Percentiles rank a stretch among this genome's conserved stretches.
Evolutionary conservation across 2,329 filamentous ascomycete genomes (phyloP).

Genomic region (Ophiostoma tasmaniense): DNA sequence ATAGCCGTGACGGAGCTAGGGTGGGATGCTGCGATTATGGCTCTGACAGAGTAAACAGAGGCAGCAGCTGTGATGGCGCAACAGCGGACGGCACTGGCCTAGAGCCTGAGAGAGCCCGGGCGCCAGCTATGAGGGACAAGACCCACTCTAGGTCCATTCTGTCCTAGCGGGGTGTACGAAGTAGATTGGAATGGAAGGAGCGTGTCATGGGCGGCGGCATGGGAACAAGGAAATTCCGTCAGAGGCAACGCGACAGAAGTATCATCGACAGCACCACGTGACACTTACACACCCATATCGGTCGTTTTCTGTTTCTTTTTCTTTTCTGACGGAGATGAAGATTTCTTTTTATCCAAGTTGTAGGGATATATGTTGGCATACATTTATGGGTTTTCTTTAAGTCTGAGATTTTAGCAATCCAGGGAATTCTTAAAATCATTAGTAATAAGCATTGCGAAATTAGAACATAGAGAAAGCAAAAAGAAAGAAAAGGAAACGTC

Average conservation of each 20-base stretch:
- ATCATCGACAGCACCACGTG: not conserved
- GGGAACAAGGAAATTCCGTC: slow-evolving; percentile 9
- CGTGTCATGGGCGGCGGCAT: slow-evolving; percentile 4
- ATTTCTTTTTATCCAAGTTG: not conserved
- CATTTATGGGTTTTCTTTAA: too few species aligned
- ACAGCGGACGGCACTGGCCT: not conserved
- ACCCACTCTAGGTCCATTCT: slow-evolving; percentile 10
- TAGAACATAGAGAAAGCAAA: too few species aligned
- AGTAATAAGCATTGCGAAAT: too few species aligned
- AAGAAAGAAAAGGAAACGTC: not conserved
- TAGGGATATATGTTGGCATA: too few species aligned
- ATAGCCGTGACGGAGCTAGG: not conserved
- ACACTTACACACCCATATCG: not conserved
- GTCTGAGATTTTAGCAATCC: too few species aligned
- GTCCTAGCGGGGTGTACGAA: not conserved
- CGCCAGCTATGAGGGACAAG: slow-evolving; percentile 6
- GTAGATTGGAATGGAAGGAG: not conserved
- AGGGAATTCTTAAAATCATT: too few species aligned
- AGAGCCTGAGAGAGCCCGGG: not conserved
- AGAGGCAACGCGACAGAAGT: not conserved
- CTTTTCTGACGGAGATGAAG: not conserved
- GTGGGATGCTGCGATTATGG: not conserved
- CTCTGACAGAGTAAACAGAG: slow-evolving; percentile 1
- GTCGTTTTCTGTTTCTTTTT: not conserved
- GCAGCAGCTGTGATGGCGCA: slow-evolving; percentile 16